Evolutionary conservation across 441 rosid genomes (phyloP).

Genomic region (Pelargonium cotyledonis): DNA sequence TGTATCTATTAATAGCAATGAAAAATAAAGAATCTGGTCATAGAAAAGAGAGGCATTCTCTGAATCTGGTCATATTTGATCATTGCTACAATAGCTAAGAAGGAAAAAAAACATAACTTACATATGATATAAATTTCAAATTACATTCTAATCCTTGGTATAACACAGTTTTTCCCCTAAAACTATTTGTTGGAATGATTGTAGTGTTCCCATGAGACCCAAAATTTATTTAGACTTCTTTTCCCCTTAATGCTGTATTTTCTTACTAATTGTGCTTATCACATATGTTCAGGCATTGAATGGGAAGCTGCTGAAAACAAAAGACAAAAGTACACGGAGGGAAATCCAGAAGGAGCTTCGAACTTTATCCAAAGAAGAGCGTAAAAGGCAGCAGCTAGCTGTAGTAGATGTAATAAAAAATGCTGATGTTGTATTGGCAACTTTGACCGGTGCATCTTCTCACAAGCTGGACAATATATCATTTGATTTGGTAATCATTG

Average conservation of each 20-base stretch:
- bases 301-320: slow-evolving; percentile 80
- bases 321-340: slow-evolving; percentile 71
- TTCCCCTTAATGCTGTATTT: no score
- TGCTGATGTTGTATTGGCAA: slow-evolving; percentile 74
- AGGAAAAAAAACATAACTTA: background rate
- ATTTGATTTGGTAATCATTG: slow-evolving; percentile 89
- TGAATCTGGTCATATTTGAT: background rate
- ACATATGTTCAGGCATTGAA: slow-evolving; percentile 47
- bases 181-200: no score
- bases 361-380: slow-evolving; percentile 78
- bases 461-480: slow-evolving; percentile 57
- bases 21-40: background rate
- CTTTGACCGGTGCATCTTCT: slow-evolving; percentile 83
- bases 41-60: slow-evolving; percentile 6
- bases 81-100: background rate
- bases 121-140: background rate
- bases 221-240: background rate
- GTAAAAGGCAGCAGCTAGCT: slow-evolving; percentile 93
- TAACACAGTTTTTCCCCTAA: no score
- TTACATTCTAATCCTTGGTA: slow-evolving; percentile 5
- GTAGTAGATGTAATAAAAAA: slow-evolving; percentile 80
- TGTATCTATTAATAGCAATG: background rate
- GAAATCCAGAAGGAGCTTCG: slow-evolving; percentile 85
- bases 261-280: slow-evolving; percentile 14
- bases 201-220: slow-evolving; percentile 4